Conservation (phyloP, 768 basidiomycete species). For the Macrolepiota fuliginosa region DNA sequence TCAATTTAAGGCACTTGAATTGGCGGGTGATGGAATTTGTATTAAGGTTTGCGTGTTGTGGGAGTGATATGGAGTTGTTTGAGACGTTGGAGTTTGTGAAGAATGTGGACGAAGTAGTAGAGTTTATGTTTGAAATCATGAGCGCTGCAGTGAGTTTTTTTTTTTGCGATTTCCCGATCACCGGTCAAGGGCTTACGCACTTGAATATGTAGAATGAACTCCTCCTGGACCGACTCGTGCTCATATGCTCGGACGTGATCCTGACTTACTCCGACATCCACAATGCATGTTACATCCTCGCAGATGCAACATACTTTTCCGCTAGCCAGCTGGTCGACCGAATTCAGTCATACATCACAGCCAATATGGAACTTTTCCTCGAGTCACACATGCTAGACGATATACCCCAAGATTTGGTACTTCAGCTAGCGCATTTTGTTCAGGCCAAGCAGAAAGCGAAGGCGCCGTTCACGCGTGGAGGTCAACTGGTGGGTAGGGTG, state of each 20-base stretch:
- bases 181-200: neutral
- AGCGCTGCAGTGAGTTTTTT: conserved; percentile 66
- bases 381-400: conserved; percentile 81
- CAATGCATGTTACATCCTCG: conserved; percentile 79
- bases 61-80: conserved; percentile 66
- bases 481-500: conserved; percentile 47
- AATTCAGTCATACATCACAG: conserved; percentile 75
- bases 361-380: conserved; percentile 85
- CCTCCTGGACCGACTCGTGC: conserved; percentile 79
- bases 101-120: conserved; percentile 72
- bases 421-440: conserved; percentile 61
- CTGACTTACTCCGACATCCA: conserved; percentile 62
- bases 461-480: conserved; percentile 62
- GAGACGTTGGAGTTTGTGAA: conserved; percentile 57
- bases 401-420: conserved; percentile 60
- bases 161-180: neutral
- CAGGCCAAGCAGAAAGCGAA: conserved; percentile 59
- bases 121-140: conserved; percentile 86
- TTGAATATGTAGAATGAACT: conserved; percentile 67
- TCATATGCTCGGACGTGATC: conserved; percentile 79
- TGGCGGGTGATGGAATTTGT: conserved; percentile 79
- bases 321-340: conserved; percentile 64
- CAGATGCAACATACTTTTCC: conserved; percentile 79
- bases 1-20: conserved; percentile 70
- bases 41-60: conserved; percentile 74